phyloP scores from a whole-genome alignment of 116 monocot species.

The Papilionanthe hybrid region DNA sequence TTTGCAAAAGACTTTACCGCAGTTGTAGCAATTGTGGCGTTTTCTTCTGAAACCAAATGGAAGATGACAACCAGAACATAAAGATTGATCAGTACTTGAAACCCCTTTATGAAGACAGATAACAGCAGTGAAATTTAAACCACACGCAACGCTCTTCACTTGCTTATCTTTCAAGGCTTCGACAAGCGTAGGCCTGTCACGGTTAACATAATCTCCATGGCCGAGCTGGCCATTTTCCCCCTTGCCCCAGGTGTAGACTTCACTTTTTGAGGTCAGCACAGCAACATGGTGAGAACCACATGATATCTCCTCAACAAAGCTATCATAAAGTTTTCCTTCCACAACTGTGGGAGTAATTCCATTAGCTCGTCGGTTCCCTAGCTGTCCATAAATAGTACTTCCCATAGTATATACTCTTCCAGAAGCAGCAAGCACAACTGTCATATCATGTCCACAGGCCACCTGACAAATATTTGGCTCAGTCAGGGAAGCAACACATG shows the following conservation, averaged over 20 bases:
- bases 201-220: constrained; percentile 79
- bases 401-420: constrained; percentile 92
- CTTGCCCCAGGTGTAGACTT: constrained; percentile 97
- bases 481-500: constrained; percentile 54
- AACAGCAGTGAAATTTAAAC: constrained; percentile 87
- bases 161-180: constrained; percentile 89
- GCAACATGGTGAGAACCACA: constrained; percentile 91
- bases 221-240: constrained; percentile 90
- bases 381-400: constrained; percentile 80
- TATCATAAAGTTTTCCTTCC: constrained; percentile 65
- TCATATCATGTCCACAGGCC: constrained; percentile 82
- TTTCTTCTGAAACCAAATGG: constrained; percentile 91
- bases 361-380: constrained; percentile 71
- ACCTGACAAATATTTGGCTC: constrained; percentile 78
- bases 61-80: constrained; percentile 78
- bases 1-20: constrained; percentile 90
- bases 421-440: constrained; percentile 63
- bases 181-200: constrained; percentile 68
- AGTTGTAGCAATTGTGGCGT: constrained; percentile 92
- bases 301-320: constrained; percentile 76
- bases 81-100: constrained; percentile 75
- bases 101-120: constrained; percentile 93
- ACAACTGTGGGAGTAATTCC: constrained; percentile 61
- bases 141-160: constrained; percentile 86
- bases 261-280: constrained; percentile 79